Conservation (phyloP, 345 rosid species). For the Sisymbrium irio region DNA sequence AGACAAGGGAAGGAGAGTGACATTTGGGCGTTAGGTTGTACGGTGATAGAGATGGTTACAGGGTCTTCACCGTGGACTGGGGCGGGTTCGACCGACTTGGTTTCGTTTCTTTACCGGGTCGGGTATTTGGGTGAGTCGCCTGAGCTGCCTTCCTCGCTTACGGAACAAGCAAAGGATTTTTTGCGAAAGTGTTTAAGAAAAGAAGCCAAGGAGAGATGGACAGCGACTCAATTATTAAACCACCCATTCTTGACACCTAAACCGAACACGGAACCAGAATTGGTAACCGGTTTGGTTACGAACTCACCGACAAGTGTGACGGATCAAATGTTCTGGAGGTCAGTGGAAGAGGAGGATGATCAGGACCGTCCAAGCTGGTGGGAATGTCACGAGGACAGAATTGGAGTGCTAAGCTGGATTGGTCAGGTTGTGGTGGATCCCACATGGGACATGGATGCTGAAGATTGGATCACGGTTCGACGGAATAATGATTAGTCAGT, state of each 20-base stretch:
- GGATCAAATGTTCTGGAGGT: constrained; percentile 63
- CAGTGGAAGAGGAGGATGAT: constrained; percentile 24
- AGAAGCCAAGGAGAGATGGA: constrained; percentile 55
- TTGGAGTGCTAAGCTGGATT: constrained; percentile 41
- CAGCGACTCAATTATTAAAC: constrained; percentile 44
- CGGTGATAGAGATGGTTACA: constrained; percentile 74
- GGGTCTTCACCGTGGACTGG: constrained; percentile 50
- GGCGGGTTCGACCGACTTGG: constrained; percentile 34
- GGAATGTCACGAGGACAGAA: constrained; percentile 44
- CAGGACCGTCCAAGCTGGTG: constrained; percentile 19
- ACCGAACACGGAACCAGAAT: constrained; percentile 28
- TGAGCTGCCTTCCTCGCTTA: constrained; percentile 43
- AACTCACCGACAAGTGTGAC: constrained; percentile 77
- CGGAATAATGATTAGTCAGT: constrained; percentile 27
- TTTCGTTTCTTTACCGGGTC: constrained; percentile 44
- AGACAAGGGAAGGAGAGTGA: constrained; percentile 62
- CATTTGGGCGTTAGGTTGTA: constrained; percentile 78
- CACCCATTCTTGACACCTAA: constrained; percentile 44
- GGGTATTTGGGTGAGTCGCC: constrained; percentile 49
- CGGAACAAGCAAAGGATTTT: constrained; percentile 60
- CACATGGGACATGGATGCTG: constrained; percentile 47
- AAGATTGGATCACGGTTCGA: constrained; percentile 53
- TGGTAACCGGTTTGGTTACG: constrained; percentile 29
- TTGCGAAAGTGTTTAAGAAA: constrained; percentile 52
- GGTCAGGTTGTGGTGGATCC: constrained; percentile 27